Conservation (phyloP, 2,329 filamentous ascomycete genomes). For the Thermothelomyces thermophilus region DNA sequence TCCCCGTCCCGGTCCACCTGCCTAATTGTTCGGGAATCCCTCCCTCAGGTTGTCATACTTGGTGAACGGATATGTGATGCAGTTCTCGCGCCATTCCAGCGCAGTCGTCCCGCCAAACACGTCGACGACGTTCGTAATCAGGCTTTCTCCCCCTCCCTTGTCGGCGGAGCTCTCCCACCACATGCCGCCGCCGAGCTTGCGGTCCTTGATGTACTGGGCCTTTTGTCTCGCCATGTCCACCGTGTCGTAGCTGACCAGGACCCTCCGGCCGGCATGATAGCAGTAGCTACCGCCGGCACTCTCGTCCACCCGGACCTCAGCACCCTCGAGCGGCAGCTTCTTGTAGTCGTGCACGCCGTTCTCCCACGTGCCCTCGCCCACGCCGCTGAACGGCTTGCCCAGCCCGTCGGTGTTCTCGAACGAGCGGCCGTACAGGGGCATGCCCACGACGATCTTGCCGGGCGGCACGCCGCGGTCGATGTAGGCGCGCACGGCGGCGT, state of each 20-base stretch:
- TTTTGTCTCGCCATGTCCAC: conserved; percentile 61
- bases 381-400: conserved; percentile 61
- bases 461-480: conserved; percentile 54
- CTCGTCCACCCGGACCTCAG: conserved; percentile 57
- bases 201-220: conserved; percentile 60
- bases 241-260: conserved; percentile 76
- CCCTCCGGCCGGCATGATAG: conserved; percentile 56
- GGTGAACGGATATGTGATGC: conserved; percentile 55
- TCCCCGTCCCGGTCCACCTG: conserved; percentile 7
- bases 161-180: conserved; percentile 93
- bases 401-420: conserved; percentile 74
- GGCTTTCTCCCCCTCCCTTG: conserved; percentile 54
- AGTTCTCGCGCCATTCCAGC: conserved; percentile 51
- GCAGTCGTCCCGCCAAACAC: conserved; percentile 46
- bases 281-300: conserved; percentile 67
- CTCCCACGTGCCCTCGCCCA: conserved; percentile 79
- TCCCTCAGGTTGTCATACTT: conserved; percentile 65
- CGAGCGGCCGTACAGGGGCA: conserved; percentile 85
- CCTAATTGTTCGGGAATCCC: conserved; percentile 45
- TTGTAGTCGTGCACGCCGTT: conserved; percentile 85
- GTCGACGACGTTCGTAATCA: conserved; percentile 61
- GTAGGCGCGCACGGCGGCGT: conserved; percentile 66
- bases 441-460: conserved; percentile 76
- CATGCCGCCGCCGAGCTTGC: conserved; percentile 80
- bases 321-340: conserved; percentile 62